Evolutionary conservation across 2,329 filamentous ascomycete genomes (phyloP).

Genomic region (Lasiodiplodia sp.): DNA sequence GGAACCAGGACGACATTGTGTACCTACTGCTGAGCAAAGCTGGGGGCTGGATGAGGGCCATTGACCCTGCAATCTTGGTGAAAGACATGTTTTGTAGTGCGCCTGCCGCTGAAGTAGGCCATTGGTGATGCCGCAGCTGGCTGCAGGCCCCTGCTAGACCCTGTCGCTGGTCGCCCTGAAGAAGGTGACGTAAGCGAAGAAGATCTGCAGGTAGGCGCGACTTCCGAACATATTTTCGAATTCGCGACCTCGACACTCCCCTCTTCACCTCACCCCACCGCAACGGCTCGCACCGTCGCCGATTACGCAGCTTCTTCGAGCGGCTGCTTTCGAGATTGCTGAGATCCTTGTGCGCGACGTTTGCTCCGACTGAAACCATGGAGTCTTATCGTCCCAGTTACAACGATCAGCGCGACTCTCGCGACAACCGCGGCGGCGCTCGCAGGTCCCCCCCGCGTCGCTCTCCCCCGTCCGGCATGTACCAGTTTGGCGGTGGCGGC

Average conservation of each 20-base stretch:
- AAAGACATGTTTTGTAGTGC: neutral
- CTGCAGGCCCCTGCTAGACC: slow-evolving; percentile 8
- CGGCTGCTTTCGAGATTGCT: neutral
- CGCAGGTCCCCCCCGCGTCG: slow-evolving; percentile 28
- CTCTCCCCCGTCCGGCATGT: slow-evolving; percentile 17
- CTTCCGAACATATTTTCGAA: slow-evolving; percentile 30
- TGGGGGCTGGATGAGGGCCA: neutral
- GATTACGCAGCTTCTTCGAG: neutral
- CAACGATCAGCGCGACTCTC: slow-evolving; percentile 19
- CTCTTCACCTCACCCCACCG: slow-evolving; percentile 8
- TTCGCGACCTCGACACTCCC: neutral
- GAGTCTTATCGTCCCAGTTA: slow-evolving; percentile 30
- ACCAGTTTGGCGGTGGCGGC: slow-evolving; percentile 32
- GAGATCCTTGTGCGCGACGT: neutral
- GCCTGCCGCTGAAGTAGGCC: neutral
- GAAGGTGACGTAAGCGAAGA: slow-evolving; percentile 28
- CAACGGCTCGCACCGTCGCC: neutral
- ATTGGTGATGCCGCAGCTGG: neutral
- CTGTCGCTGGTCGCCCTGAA: slow-evolving; percentile 10
- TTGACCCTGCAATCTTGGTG: neutral
- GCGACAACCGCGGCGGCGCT: slow-evolving; percentile 21
- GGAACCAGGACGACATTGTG: no score
- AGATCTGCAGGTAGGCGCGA: slow-evolving; percentile 22
- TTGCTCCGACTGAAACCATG: slow-evolving; percentile 10
- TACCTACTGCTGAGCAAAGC: neutral